Evolutionary conservation across 768 basidiomycete species (phyloP).

Genomic region (Serpula lacrymans): DNA sequence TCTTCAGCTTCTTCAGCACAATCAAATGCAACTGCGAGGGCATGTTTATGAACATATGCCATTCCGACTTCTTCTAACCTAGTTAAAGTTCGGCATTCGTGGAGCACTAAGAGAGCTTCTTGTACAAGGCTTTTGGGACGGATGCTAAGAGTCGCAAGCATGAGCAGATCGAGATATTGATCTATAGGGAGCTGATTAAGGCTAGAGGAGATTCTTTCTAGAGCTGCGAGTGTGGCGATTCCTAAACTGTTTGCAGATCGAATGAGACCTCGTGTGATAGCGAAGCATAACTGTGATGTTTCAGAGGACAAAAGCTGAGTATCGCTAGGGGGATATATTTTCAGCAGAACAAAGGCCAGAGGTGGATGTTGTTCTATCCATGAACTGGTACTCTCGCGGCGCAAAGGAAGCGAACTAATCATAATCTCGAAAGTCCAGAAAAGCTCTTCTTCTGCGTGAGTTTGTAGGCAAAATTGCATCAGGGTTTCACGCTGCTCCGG

Average conservation of each 20-base stretch:
- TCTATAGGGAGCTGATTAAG: conserved; percentile 38
- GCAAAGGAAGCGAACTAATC: conserved; percentile 23
- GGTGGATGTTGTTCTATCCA: conserved; percentile 53
- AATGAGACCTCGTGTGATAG: conserved; percentile 46
- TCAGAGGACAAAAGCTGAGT: conserved; percentile 30
- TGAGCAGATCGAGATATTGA: conserved; percentile 51
- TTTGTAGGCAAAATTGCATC: conserved; percentile 24
- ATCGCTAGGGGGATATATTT: conserved; percentile 43
- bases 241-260: conserved; percentile 52
- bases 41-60: conserved; percentile 52
- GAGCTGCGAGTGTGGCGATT: conserved; percentile 53
- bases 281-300: conserved; percentile 17
- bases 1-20: conserved; percentile 66
- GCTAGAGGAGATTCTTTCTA: conserved; percentile 51
- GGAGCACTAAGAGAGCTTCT: conserved; percentile 57
- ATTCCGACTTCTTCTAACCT: conserved; percentile 20
- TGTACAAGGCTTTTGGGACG: conserved; percentile 51
- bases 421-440: conserved; percentile 48
- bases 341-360: conserved; percentile 52
- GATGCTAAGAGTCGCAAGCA: conserved; percentile 48
- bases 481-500: conserved; percentile 15
- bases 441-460: conserved; percentile 53
- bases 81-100: conserved; percentile 39
- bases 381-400: conserved; percentile 25
- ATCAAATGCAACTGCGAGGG: conserved; percentile 57